phyloP scores from a whole-genome alignment of 2,329 filamentous ascomycete species.

The Fusarium citri region DNA sequence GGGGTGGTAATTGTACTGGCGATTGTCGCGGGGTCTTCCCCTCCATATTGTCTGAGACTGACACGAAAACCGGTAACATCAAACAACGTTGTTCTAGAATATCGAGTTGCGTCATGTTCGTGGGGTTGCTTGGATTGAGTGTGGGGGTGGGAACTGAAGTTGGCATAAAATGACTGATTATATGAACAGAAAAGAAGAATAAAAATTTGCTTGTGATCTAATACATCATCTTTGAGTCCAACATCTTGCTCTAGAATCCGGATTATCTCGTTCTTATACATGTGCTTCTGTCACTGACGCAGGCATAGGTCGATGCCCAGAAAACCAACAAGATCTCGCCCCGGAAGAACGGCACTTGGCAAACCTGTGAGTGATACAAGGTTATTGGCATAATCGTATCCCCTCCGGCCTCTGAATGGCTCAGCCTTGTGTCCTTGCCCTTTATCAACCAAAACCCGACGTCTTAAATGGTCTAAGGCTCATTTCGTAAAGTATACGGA shows the following conservation, averaged over 20 bases:
- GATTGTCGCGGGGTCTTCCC: constrained; percentile 32
- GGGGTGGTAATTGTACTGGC: constrained; percentile 2
- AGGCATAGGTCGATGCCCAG: constrained; percentile 11
- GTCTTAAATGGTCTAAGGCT: neutral
- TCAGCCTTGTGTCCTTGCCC: neutral
- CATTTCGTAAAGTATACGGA: neutral
- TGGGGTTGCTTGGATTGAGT: constrained; percentile 17
- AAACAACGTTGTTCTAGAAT: constrained; percentile 39
- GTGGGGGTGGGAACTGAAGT: constrained; percentile 18
- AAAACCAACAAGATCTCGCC: constrained; percentile 15
- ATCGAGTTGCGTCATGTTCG: constrained; percentile 43
- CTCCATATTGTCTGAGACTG: constrained; percentile 12
- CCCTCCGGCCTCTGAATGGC: neutral
- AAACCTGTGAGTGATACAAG: constrained; percentile 15
- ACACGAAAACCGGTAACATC: constrained; percentile 34
- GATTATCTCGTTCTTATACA: constrained; percentile 20
- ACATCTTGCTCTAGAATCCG: neutral
- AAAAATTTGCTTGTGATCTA: neutral
- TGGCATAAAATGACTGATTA: constrained; percentile 6
- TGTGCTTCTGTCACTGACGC: constrained; percentile 16
- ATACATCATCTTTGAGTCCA: neutral
- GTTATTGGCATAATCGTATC: constrained; percentile 22
- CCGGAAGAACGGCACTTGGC: constrained; percentile 39
- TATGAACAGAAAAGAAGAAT: neutral
- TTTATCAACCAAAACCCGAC: neutral